A percentile compares a stretch with the other conserved stretches of the same genome.
phyloP scores from a whole-genome alignment of 768 basidiomycete genomes.

The Rhizopogon salebrosus region DNA sequence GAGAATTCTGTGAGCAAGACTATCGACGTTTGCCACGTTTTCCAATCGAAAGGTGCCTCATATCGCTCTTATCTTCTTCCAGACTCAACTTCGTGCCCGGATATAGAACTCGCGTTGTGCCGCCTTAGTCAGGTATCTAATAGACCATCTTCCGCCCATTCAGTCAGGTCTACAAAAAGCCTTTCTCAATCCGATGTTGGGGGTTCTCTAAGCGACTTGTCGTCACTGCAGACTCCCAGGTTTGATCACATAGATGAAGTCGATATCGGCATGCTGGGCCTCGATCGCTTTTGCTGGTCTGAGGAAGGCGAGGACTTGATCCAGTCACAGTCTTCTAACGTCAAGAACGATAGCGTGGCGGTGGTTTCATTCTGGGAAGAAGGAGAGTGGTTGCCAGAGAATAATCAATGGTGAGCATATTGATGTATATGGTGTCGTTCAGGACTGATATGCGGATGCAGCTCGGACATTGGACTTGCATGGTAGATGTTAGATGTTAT shows the following conservation, averaged over 20 bases:
- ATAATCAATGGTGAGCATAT: background rate
- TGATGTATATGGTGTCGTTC: background rate
- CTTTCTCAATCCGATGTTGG: background rate
- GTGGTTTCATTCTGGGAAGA: constrained; percentile 15
- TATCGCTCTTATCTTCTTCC: background rate
- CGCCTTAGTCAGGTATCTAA: background rate
- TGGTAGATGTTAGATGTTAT: background rate
- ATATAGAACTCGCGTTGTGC: background rate
- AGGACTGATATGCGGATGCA: background rate
- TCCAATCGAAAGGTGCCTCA: constrained; percentile 8
- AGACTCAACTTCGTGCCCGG: background rate
- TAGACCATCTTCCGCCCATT: constrained; percentile 1
- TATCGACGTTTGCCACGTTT: background rate
- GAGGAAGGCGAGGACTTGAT: constrained; percentile 10
- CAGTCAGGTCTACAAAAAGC: constrained; percentile 2
- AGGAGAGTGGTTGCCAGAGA: constrained; percentile 3
- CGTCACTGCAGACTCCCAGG: constrained; percentile 13
- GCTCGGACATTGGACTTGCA: background rate
- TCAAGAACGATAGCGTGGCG: constrained; percentile 16
- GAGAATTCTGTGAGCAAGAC: background rate
- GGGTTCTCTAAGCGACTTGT: constrained; percentile 4
- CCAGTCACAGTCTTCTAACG: constrained; percentile 8
- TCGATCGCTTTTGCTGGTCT: constrained; percentile 19
- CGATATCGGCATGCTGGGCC: constrained; percentile 20
- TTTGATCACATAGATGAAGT: constrained; percentile 7